A percentile compares a stretch with the other conserved stretches of the same genome.
phyloP scores from a whole-genome alignment of 2,329 filamentous ascomycete species.

The Leptosphaerulina australis region DNA sequence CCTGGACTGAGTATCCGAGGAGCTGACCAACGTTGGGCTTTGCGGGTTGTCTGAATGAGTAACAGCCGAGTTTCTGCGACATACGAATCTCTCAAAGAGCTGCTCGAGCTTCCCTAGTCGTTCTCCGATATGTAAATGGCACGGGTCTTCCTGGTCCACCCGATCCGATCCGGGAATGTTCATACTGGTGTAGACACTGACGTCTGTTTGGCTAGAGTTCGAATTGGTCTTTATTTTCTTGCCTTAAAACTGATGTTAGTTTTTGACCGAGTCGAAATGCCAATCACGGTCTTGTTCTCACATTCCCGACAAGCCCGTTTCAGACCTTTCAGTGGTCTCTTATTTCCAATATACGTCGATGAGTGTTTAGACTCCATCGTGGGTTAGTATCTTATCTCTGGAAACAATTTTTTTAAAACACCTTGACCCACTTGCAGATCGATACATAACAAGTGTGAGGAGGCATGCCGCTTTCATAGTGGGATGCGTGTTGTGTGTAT shows the following conservation, averaged over 20 bases:
- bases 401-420: background rate
- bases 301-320: conserved; percentile 46
- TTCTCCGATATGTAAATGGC: conserved; percentile 41
- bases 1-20: conserved; percentile 31
- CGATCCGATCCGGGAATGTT: conserved; percentile 22
- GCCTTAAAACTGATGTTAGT: conserved; percentile 33
- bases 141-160: conserved; percentile 28
- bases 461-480: conserved; percentile 43
- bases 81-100: conserved; percentile 46
- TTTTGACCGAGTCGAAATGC: background rate
- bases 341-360: conserved; percentile 23
- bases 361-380: conserved; percentile 28
- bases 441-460: conserved; percentile 27
- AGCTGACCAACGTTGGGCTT: conserved; percentile 30
- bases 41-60: conserved; percentile 17
- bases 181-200: conserved; percentile 21
- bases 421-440: conserved; percentile 17
- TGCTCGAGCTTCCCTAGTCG: conserved; percentile 44
- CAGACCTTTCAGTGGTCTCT: conserved; percentile 36
- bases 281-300: conserved; percentile 26
- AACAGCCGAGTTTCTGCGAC: conserved; percentile 34
- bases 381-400: background rate
- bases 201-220: conserved; percentile 21
- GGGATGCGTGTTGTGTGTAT: conserved; percentile 34
- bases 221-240: conserved; percentile 38